These are phyloP conservation scores for Phytophthora crassamura DNA, from an alignment of 352 stramenopile species.

Conservation along the genomic window DNA sequence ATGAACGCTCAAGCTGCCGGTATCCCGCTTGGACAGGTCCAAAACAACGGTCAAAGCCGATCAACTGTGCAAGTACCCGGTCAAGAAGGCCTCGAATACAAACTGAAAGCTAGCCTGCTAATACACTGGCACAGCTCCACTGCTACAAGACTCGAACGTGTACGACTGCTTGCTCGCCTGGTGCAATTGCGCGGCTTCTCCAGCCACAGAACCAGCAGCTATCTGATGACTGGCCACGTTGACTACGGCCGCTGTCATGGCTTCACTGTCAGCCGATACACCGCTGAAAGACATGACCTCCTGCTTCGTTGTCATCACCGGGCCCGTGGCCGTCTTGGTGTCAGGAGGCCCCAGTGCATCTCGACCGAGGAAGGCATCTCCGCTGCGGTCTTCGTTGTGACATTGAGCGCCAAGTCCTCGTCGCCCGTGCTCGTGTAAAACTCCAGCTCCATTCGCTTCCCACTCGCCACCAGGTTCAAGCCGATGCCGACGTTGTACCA, in stretches of 20 bases:
- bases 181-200: constrained; percentile 6
- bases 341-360: constrained; percentile 60
- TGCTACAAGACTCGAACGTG: constrained; percentile 13
- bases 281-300: constrained; percentile 65
- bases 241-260: constrained; percentile 5
- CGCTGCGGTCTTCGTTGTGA: constrained; percentile 23
- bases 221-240: neutral
- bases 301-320: constrained; percentile 48
- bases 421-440: constrained; percentile 53
- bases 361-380: constrained; percentile 31
- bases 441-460: constrained; percentile 27
- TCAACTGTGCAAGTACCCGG: too few relatives aligned
- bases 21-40: too few relatives aligned
- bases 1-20: too few relatives aligned
- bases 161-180: constrained; percentile 18
- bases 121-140: too few relatives aligned
- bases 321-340: constrained; percentile 43
- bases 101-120: too few relatives aligned
- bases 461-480: constrained; percentile 26
- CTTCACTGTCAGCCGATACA: constrained; percentile 41
- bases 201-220: constrained; percentile 5
- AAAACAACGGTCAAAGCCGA: too few relatives aligned
- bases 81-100: too few relatives aligned
- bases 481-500: constrained; percentile 52
- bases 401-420: constrained; percentile 36